These are phyloP conservation scores for Botrytis fabae DNA, from an alignment of 2,329 filamentous ascomycete species.

Conservation along the genomic window DNA sequence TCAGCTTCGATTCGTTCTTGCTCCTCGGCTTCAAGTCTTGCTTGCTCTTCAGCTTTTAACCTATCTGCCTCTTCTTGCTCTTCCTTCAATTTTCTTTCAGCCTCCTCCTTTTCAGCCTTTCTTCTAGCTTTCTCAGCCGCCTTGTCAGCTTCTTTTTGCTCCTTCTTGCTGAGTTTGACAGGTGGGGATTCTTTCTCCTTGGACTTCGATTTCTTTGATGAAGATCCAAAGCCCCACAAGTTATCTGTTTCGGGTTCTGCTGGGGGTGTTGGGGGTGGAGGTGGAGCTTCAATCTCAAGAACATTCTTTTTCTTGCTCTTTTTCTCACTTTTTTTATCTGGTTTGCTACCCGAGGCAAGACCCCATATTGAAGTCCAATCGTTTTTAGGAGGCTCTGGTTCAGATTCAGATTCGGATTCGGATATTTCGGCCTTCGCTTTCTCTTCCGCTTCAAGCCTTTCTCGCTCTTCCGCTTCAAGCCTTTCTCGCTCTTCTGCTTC, in stretches of 20 bases:
- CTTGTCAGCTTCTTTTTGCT: conserved; percentile 51
- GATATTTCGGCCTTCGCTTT: conserved; percentile 27
- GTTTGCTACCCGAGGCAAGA: conserved; percentile 46
- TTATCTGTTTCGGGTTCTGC: conserved; percentile 45
- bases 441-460: conserved; percentile 33
- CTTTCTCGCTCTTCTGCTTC: conserved; percentile 31
- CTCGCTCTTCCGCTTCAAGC: background rate
- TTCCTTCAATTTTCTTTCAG: conserved; percentile 42
- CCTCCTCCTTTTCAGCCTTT: conserved; percentile 53
- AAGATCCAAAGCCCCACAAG: conserved; percentile 41
- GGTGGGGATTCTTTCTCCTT: conserved; percentile 45
- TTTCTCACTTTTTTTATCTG: conserved; percentile 38
- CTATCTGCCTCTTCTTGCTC: conserved; percentile 34
- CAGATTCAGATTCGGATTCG: conserved; percentile 13
- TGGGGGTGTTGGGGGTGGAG: conserved; percentile 52
- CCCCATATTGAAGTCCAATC: conserved; percentile 35
- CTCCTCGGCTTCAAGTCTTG: conserved; percentile 33
- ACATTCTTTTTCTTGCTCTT: conserved; percentile 45
- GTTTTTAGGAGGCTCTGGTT: conserved; percentile 26
- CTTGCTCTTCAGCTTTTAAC: conserved; percentile 36
- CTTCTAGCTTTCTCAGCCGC: conserved; percentile 52
- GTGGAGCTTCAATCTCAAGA: conserved; percentile 45
- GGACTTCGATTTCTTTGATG: conserved; percentile 44
- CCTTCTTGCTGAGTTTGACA: conserved; percentile 51
- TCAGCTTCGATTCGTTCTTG: conserved; percentile 38